A percentile compares a stretch with the other conserved stretches of the same genome.
These are phyloP conservation scores for Eremomyces bilateralis DNA, from an alignment of 495 filamentous ascomycete genomes.

Conservation along the genomic window DNA sequence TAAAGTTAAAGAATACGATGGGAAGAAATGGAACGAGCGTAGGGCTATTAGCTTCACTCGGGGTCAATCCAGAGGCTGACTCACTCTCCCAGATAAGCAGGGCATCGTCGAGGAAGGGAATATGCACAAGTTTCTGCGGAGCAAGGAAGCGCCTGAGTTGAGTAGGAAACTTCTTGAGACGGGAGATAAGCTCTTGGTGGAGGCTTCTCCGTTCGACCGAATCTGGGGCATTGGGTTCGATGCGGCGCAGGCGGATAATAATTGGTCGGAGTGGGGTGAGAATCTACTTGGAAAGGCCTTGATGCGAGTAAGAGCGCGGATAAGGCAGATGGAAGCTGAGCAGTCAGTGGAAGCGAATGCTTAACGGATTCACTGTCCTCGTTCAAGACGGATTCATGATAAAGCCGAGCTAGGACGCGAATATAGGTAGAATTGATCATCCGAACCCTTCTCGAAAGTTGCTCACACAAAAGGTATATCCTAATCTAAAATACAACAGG, in stretches of 20 bases:
- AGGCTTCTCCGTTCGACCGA: slow-evolving; percentile 35
- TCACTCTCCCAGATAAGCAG: slow-evolving; percentile 19
- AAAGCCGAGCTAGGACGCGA: background rate
- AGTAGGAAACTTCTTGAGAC: slow-evolving; percentile 30
- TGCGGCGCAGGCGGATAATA: slow-evolving; percentile 24
- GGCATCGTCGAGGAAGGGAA: slow-evolving; percentile 38
- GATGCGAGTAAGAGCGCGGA: slow-evolving; percentile 25
- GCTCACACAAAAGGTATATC: no score
- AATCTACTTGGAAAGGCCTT: slow-evolving; percentile 45
- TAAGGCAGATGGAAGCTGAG: slow-evolving; percentile 15
- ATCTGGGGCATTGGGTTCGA: slow-evolving; percentile 49
- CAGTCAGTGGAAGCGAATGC: no score
- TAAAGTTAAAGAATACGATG: slow-evolving; percentile 30
- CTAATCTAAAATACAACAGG: no score
- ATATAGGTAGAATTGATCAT: no score
- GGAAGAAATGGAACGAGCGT: slow-evolving; percentile 27
- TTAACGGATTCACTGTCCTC: no score
- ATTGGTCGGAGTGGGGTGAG: slow-evolving; percentile 34
- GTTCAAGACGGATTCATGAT: no score
- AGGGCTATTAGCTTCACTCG: slow-evolving; percentile 2
- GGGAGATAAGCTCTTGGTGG: slow-evolving; percentile 36
- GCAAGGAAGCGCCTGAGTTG: slow-evolving; percentile 16
- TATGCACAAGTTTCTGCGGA: slow-evolving; percentile 33
- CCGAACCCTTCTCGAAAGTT: no score
- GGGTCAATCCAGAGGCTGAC: no score